Percentiles rank a stretch among this genome's conserved stretches.
Conservation (phyloP, 805 yeast genomes). For the Barnettozyma sucrosica region DNA sequence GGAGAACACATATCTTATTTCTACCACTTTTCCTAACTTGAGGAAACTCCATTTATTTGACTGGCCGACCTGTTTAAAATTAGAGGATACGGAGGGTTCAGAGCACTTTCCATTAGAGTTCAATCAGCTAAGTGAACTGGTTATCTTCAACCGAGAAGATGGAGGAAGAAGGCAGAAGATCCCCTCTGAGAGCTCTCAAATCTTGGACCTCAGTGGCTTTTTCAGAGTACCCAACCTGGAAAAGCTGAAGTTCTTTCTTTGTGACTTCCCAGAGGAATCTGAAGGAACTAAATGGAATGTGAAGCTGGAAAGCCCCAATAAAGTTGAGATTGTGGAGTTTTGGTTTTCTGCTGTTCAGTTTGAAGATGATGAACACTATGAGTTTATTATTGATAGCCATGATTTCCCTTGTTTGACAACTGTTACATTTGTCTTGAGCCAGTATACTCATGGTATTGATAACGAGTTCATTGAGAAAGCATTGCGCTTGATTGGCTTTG, state of each 20-base stretch:
- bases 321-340: not conserved
- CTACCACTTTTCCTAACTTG: not conserved
- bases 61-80: not conserved
- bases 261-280: not conserved
- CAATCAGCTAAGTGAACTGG: not conserved
- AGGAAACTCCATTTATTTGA: constrained; percentile 2
- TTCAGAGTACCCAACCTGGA: not conserved
- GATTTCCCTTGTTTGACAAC: not conserved
- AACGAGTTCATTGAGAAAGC: not conserved
- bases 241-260: not conserved
- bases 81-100: not conserved
- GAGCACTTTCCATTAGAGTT: not conserved
- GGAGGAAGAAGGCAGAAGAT: constrained; percentile 2
- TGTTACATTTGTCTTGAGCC: not conserved
- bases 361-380: not conserved
- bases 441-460: not conserved
- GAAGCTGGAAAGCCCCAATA: not conserved
- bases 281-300: not conserved
- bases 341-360: not conserved
- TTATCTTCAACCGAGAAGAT: constrained; percentile 1
- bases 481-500: not conserved
- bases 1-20: not conserved
- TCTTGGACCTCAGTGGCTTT: not conserved
- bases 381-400: not conserved
- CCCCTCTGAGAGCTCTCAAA: not conserved